Base-by-base conservation (phyloP, 257 asterid species). In the Anisodus acutangulus region DNA sequence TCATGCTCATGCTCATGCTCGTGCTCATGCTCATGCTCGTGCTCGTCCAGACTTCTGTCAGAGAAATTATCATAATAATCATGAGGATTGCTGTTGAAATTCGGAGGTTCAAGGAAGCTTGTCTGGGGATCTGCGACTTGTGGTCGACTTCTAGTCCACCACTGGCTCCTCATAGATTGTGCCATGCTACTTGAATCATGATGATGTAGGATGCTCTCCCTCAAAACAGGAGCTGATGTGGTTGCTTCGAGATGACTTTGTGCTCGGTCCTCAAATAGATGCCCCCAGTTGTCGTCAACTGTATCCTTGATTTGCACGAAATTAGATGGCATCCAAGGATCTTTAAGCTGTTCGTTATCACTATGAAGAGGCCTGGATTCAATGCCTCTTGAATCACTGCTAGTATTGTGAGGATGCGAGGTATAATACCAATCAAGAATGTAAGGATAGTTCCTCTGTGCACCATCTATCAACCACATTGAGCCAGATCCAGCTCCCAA, bases 401-500 rank as follows among this genome's bases (percentile, higher is more conserved):
- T 85, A 41, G 86, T 87, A 80, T 87, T 90, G 43, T 91, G 95
- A 78, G 90, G 88, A 19, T 86, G 95, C 0, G 97, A 90, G 67
- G 94, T 91, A 74, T 97, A 97, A 84, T 88, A 93, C 94, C 97
- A 93, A 82, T 97, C 99, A 49, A 97, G 89, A 78, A 97, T 95
- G 80, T 97, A 97, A 1, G 98, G 97, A 79, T 89, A 89, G 60
- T 85, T 89, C 71, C 88, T 90, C 59, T 85, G 95, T 88, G 91
- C 95, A 2, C 88, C 91, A 39, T 92, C 93, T 45, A 90, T 88
- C 85, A 89, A 90, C 98, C 94, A 92, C 92, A 91, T 84, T 4
- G 97, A 88, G 78, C 88, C 93, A 4, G 87, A 82, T 39, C 88
- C 90, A 83, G 86, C 83, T 60, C 90, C 91, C 4, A 41, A 43